Conservation (phyloP, 2,329 filamentous ascomycete species). For the Xylariaceae sp. region DNA sequence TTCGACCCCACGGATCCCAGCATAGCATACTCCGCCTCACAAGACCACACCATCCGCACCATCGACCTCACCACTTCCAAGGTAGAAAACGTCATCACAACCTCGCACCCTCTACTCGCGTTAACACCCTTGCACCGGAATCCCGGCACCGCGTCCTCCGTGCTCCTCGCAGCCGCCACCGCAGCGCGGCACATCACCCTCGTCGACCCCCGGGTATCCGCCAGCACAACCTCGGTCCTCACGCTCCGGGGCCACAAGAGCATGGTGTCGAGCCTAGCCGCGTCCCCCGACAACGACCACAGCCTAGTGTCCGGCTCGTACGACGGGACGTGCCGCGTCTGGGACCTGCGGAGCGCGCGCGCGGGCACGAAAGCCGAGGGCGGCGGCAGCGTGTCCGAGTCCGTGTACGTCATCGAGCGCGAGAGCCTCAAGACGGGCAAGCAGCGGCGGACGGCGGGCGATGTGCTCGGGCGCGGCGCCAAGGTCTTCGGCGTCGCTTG, state of each 20-base stretch:
- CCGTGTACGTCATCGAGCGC: constrained; percentile 70
- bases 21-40: constrained; percentile 85
- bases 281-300: constrained; percentile 64
- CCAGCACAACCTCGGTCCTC: constrained; percentile 74
- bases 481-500: constrained; percentile 89
- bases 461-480: constrained; percentile 70
- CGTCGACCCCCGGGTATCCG: constrained; percentile 81
- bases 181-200: constrained; percentile 83
- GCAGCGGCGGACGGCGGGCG: constrained; percentile 39
- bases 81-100: constrained; percentile 77
- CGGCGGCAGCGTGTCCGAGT: constrained; percentile 62
- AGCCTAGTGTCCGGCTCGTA: constrained; percentile 85
- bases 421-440: constrained; percentile 65
- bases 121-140: constrained; percentile 67
- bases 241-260: constrained; percentile 89
- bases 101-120: constrained; percentile 77
- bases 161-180: constrained; percentile 68
- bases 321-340: constrained; percentile 88
- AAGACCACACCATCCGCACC: constrained; percentile 86
- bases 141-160: constrained; percentile 34
- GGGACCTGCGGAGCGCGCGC: constrained; percentile 78
- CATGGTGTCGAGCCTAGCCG: constrained; percentile 51
- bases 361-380: constrained; percentile 56
- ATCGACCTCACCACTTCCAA: constrained; percentile 80
- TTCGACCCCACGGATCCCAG: constrained; percentile 84